Percentiles rank a stretch among this genome's conserved stretches.
phyloP scores from a whole-genome alignment of 768 basidiomycete species.

The Mycena belliarum region DNA sequence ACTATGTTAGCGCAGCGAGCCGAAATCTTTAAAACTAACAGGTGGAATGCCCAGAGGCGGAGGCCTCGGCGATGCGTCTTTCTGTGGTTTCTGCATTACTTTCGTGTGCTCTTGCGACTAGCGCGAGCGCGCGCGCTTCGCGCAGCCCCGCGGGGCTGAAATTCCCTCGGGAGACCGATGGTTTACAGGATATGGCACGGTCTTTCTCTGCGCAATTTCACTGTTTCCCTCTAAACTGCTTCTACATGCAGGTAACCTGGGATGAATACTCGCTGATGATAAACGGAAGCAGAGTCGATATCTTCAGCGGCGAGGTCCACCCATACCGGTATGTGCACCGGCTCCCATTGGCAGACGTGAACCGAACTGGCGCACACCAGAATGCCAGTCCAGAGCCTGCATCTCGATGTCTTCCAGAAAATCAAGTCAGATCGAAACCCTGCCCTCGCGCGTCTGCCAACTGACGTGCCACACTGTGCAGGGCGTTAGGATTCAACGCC shows the following conservation, averaged over 20 bases:
- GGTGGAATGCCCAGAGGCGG: not conserved
- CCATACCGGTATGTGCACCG: conserved; percentile 35
- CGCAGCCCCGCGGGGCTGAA: conserved; percentile 3
- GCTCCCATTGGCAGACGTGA: not conserved
- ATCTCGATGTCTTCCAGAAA: conserved; percentile 47
- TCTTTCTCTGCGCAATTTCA: not conserved
- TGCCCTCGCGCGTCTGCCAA: not conserved
- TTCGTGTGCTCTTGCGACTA: not conserved
- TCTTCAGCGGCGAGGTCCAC: conserved; percentile 46
- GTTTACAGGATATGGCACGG: conserved; percentile 36
- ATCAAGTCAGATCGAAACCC: conserved; percentile 33
- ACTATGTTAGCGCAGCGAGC: not conserved
- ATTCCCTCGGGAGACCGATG: conserved; percentile 21
- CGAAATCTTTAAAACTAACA: conserved; percentile 7
- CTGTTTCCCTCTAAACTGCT: not conserved
- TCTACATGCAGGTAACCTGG: conserved; percentile 44
- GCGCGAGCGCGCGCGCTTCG: not conserved
- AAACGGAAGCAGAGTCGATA: conserved; percentile 41
- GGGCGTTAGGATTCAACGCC: conserved; percentile 44
- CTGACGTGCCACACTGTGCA: conserved; percentile 12
- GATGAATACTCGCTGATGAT: conserved; percentile 45
- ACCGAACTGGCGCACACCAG: conserved; percentile 18
- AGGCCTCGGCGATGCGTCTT: conserved; percentile 7
- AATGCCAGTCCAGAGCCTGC: conserved; percentile 42
- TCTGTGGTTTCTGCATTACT: not conserved